Evolutionary conservation across 257 asterid genomes (phyloP), one percentile per base, ranked within the genome.

Genomic region (Capsicum baccatum): DNA sequence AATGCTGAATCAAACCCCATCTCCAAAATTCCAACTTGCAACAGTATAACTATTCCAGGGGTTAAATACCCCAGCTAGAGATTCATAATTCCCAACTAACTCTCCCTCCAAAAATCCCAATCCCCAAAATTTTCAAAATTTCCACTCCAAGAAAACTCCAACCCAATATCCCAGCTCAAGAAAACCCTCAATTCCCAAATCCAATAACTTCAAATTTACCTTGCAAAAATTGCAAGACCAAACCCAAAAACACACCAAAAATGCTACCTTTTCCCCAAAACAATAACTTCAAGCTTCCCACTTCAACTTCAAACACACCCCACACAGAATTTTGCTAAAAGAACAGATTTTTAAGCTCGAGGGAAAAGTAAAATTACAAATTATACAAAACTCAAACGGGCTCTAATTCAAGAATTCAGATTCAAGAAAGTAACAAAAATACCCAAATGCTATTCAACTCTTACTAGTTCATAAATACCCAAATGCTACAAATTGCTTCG

Each of bases 91-190:
- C 62, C 68, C 89, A 88, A 88, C 95, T 57, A 88, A 88, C 89
- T 88, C 96, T 91, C 94, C 94, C 93, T 89, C 95, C 94, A 92
- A 91, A 91, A 92, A 57, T 50, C 44, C 44, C 44, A 39, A 39
- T 39, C 44, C 44, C 86, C 21, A 69, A 83, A 87, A 79, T n/a
- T 78, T 88, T 85, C 87, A 86, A 91, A 39, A 89, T 44, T 44
- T 6, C 8, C 48, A 44, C 8, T 44, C 48, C 48, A 39, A 39
- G 44, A 39, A 39, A 39, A 39, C 44, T 39, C 44, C 44, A 39
- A 39, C 44, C 5, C 44, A 39, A 33, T 59, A 10, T 44, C 79
- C 16, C 58, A 71, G 79, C 58, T 47, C 56, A 21, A 74, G 59
- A 50, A 50, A 74, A 74, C 59, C 81, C 81, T 74, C 60, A 74